phyloP scores from a whole-genome alignment of 1,139 yeast species.

The Yamadazyma spencermartinsiae region DNA sequence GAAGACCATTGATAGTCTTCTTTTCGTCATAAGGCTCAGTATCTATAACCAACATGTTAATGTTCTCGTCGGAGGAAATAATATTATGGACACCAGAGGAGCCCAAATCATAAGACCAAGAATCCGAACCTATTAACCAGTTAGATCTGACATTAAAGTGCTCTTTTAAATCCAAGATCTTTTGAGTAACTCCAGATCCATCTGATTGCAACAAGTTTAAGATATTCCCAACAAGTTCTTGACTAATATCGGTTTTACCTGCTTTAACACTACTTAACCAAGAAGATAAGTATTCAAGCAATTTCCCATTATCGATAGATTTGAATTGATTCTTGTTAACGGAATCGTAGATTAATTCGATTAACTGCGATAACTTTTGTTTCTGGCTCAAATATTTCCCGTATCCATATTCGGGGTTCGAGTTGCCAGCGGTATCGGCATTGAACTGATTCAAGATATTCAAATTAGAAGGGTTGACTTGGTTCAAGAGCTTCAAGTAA shows the following conservation, averaged over 20 bases:
- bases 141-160: constrained; percentile 51
- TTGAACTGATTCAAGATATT: constrained; percentile 56
- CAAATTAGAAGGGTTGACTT: constrained; percentile 54
- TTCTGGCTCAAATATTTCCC: constrained; percentile 69
- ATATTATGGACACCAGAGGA: constrained; percentile 89
- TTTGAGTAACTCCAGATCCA: constrained; percentile 37
- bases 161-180: constrained; percentile 46
- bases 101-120: constrained; percentile 94
- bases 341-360: constrained; percentile 48
- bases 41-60: constrained; percentile 85
- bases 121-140: constrained; percentile 93
- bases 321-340: constrained; percentile 51
- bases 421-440: constrained; percentile 39
- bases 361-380: constrained; percentile 50
- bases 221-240: constrained; percentile 33
- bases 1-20: constrained; percentile 35
- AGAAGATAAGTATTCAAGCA: constrained; percentile 61
- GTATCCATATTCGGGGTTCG: constrained; percentile 83
- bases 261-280: constrained; percentile 60
- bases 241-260: constrained; percentile 24
- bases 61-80: constrained; percentile 69
- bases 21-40: constrained; percentile 74
- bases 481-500: constrained; percentile 72
- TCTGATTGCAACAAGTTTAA: constrained; percentile 45
- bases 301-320: constrained; percentile 44